phyloP scores from a whole-genome alignment of 2,329 filamentous ascomycete genomes.

The Fusarium graminum region DNA sequence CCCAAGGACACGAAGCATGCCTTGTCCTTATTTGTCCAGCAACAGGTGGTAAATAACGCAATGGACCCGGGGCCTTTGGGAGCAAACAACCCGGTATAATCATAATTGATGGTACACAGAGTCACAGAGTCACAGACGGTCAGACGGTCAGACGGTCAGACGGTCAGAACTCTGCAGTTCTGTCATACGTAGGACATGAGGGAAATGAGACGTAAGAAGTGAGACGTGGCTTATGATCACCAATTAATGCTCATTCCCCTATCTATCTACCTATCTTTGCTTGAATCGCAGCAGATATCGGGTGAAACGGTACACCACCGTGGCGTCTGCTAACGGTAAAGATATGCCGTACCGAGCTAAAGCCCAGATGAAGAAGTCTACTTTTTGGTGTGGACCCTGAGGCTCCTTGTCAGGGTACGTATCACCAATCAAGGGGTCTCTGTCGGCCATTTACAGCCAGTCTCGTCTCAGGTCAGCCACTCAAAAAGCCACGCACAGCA shows the following conservation, averaged over 20 bases:
- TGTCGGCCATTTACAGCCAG: constrained; percentile 35
- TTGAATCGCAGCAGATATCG: constrained; percentile 31
- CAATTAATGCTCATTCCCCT: constrained; percentile 24
- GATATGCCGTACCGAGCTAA: constrained; percentile 27
- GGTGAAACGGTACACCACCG: constrained; percentile 30
- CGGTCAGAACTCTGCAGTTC: constrained; percentile 7
- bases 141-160: constrained; percentile 6
- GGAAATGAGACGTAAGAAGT: neutral
- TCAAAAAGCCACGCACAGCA: constrained; percentile 11
- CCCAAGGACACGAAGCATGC: constrained; percentile 29
- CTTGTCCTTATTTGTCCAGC: constrained; percentile 25
- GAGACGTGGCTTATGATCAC: constrained; percentile 5
- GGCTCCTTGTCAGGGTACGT: constrained; percentile 35
- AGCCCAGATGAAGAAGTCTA: neutral
- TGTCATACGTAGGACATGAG: constrained; percentile 8
- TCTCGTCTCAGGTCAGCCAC: constrained; percentile 1
- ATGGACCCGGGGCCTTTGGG: constrained; percentile 5
- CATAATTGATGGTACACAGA: constrained; percentile 7
- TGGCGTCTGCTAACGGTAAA: constrained; percentile 36
- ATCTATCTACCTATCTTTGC: constrained; percentile 15
- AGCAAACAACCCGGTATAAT: constrained; percentile 9
- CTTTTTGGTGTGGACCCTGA: constrained; percentile 47
- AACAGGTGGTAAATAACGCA: constrained; percentile 40
- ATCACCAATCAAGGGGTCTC: constrained; percentile 39
- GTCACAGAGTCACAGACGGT: neutral